Conservation (phyloP, 1,284 basidiomycete species). For the Marasmius sp. region DNA sequence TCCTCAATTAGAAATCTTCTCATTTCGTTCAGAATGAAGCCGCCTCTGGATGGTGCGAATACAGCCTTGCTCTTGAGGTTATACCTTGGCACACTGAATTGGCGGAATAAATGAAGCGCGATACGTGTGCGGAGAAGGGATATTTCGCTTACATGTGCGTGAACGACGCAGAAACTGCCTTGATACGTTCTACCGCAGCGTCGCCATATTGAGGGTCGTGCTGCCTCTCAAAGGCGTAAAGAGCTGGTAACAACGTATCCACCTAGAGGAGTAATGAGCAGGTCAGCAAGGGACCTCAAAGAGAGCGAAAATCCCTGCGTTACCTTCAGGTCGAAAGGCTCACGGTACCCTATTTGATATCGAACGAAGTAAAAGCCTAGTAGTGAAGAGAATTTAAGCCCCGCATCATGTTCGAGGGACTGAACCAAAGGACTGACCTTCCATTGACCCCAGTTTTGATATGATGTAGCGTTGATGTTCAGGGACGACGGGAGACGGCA, state of each 20-base stretch:
- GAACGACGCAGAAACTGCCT: constrained; percentile 37
- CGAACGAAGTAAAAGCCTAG: constrained; percentile 65
- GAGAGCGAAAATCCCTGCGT: background rate
- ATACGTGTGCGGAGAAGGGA: background rate
- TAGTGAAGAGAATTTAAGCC: background rate
- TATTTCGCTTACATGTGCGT: constrained; percentile 53
- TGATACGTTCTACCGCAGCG: constrained; percentile 39
- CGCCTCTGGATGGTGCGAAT: constrained; percentile 18
- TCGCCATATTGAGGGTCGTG: constrained; percentile 31
- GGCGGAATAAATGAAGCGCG: background rate
- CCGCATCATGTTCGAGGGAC: background rate
- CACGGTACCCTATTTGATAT: constrained; percentile 62
- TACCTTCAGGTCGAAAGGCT: constrained; percentile 49
- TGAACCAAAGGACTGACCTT: constrained; percentile 31
- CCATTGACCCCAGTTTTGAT: constrained; percentile 50
- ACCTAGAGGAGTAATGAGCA: constrained; percentile 25
- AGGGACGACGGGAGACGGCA: constrained; percentile 47
- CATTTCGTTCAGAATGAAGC: constrained; percentile 38
- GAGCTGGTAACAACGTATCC: constrained; percentile 48
- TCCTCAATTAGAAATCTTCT: constrained; percentile 53
- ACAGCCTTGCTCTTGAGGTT: constrained; percentile 44
- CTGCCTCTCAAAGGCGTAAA: constrained; percentile 46
- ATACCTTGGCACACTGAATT: constrained; percentile 56
- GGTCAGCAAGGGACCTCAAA: background rate
- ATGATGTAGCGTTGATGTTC: constrained; percentile 51